A percentile compares a stretch with the other conserved stretches of the same genome.
Evolutionary conservation across 306 rosid genomes (phyloP).

Genomic region (Fragaria nilgerrensis): DNA sequence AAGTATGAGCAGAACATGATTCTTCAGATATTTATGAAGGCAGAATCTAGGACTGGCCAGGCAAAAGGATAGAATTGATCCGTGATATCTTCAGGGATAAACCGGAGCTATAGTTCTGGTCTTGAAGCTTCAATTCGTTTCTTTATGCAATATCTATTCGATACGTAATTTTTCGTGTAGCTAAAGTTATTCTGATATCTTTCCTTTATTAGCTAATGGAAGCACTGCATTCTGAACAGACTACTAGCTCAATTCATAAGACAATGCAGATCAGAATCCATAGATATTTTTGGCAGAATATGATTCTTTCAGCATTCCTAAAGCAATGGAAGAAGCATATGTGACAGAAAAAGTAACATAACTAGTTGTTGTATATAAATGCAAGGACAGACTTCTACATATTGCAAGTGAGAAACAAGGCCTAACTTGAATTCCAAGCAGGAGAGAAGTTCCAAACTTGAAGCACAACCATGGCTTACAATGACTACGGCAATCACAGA

Average conservation of each 20-base stretch:
- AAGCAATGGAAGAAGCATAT: constrained; percentile 17
- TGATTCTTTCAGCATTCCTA: constrained; percentile 19
- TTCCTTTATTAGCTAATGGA: neutral
- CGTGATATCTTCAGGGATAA: neutral
- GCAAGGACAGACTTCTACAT: neutral
- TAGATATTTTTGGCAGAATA: constrained; percentile 8
- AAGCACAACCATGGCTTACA: constrained; percentile 37
- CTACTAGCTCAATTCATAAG: neutral
- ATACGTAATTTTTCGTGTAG: neutral
- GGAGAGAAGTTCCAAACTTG: neutral
- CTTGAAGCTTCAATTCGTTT: neutral
- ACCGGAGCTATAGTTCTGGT: neutral
- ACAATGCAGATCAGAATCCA: constrained; percentile 9
- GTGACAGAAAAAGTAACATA: neutral
- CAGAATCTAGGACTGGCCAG: neutral
- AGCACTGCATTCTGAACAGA: neutral
- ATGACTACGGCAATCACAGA: constrained; percentile 14
- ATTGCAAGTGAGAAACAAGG: neutral
- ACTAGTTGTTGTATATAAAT: neutral
- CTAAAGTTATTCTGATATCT: constrained; percentile 1
- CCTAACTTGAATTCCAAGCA: neutral
- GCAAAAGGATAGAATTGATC: constrained; percentile 4
- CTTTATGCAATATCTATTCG: neutral
- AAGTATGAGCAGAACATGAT: constrained; percentile 29
- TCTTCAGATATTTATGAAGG: constrained; percentile 15